Percentiles rank a stretch among this genome's conserved stretches.
These are phyloP conservation scores for Pisolithus sp. DNA, from an alignment of 768 basidiomycete species.

Conservation along the genomic window DNA sequence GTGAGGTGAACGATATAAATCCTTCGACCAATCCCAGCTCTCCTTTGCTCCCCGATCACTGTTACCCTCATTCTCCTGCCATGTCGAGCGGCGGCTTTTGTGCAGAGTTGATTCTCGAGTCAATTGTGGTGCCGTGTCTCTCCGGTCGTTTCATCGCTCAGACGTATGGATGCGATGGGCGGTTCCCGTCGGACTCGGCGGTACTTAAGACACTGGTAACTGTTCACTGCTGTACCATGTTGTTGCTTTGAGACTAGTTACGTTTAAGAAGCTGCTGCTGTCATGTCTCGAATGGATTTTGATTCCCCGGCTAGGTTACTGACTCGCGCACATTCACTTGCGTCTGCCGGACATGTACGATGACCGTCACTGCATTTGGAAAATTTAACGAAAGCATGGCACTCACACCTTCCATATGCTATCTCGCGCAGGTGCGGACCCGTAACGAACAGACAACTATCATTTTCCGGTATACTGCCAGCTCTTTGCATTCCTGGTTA, in stretches of 20 bases:
- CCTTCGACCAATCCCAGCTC: too few species aligned
- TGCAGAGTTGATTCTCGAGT: slow-evolving; percentile 2
- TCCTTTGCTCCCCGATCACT: too few species aligned
- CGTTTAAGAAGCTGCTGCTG: neutral
- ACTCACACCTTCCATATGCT: neutral
- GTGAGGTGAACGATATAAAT: too few species aligned
- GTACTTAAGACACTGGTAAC: neutral
- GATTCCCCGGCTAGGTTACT: neutral
- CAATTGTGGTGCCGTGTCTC: slow-evolving; percentile 1
- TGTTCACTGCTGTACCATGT: neutral
- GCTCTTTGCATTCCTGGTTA: too few species aligned
- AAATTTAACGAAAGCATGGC: neutral
- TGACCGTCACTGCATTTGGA: slow-evolving; percentile 1
- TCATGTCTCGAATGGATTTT: neutral
- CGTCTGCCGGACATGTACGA: slow-evolving; percentile 2
- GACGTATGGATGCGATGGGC: slow-evolving; percentile 2
- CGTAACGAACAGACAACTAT: too few species aligned
- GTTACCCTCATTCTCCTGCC: neutral
- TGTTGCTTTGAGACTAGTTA: too few species aligned
- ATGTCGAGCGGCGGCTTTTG: neutral
- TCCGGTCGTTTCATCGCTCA: slow-evolving; percentile 4
- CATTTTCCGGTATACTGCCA: neutral
- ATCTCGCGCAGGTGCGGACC: slow-evolving; percentile 1
- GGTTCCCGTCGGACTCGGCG: neutral
- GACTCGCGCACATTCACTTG: neutral